Evolutionary conservation across 257 asterid species (phyloP), one percentile per base, ranked within the genome.

Genomic region (Capsicum rhomboideum): DNA sequence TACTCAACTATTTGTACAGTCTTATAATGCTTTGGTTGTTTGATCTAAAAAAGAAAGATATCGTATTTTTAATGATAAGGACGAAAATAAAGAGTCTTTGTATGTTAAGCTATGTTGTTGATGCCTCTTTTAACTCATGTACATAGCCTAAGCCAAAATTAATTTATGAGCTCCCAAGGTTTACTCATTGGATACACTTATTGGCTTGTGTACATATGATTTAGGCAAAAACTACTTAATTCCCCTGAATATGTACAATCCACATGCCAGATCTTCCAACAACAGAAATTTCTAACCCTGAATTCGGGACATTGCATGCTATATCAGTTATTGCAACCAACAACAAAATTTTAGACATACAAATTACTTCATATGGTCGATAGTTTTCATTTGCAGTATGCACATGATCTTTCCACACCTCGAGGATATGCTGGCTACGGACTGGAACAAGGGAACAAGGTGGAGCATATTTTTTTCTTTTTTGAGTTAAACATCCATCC

Each of bases 341-440:
- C 34, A 72, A 44, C 21, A 74, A 74, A 46, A 1, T 14, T 49
- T 46, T 21, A 5, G 46, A 49, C 9, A 12, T 46, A 80, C 6
- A 80, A 26, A 26, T 40, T 37, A 21, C 21, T 44, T 79, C 1
- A 10, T 31, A 0, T 26, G 28, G 10, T 52, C 20, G 44, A 13
- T 31, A n/a, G 53, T 34, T 37, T 18, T 34, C 7, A 40, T 17
- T 82, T 91, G 84, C 91, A 95, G 99, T 95, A 89, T 87, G 99
- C 97, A 46, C 86, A 82, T 49, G 84, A 86, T 82, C 97, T 95
- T 52, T 87, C 98, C 31, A 95, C 99, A 9, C 89, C 83, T 78
- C 78, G 84, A 74, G 99, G 99, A 52, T 95, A 95, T 71, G 88
- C 90, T 82, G 99, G 99, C 20, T 95, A 92, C 72, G 99, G 99